Conservation (phyloP, 176 grass and related monocot genomes). For the Canna indica region DNA sequence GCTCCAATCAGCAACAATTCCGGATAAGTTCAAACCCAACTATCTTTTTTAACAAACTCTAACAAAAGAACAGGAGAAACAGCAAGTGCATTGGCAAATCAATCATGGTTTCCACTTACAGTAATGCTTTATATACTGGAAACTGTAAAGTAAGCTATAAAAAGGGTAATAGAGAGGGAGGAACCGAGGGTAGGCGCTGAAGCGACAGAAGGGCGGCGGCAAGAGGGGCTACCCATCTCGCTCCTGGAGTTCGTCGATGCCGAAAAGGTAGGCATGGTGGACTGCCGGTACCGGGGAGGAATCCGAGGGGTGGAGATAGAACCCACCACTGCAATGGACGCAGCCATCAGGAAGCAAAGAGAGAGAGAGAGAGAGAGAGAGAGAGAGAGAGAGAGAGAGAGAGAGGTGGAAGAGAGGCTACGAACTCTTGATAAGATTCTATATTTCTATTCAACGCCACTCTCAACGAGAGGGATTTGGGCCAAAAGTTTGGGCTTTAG, state of each 20-base stretch:
- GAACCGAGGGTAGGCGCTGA: conserved; percentile 1
- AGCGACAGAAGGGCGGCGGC: neutral
- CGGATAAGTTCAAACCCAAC: neutral
- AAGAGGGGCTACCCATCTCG: neutral
- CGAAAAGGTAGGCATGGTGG: neutral
- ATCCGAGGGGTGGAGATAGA: neutral
- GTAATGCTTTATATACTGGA: neutral
- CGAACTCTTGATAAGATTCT: too few relatives aligned
- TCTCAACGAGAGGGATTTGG: neutral
- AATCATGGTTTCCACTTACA: neutral
- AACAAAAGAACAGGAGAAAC: neutral
- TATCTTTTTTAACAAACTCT: neutral
- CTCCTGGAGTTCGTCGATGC: neutral
- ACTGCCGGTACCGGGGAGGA: neutral
- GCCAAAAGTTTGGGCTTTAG: neutral
- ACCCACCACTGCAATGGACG: neutral
- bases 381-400: neutral
- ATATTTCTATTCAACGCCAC: neutral
- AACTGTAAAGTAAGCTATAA: neutral
- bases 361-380: neutral
- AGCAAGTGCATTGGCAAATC: neutral
- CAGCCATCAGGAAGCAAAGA: neutral
- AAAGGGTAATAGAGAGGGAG: neutral
- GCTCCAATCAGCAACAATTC: neutral
- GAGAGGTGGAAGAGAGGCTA: neutral